Base-by-base conservation (phyloP, 352 stramenopile species). In the Phytophthora idaei region DNA sequence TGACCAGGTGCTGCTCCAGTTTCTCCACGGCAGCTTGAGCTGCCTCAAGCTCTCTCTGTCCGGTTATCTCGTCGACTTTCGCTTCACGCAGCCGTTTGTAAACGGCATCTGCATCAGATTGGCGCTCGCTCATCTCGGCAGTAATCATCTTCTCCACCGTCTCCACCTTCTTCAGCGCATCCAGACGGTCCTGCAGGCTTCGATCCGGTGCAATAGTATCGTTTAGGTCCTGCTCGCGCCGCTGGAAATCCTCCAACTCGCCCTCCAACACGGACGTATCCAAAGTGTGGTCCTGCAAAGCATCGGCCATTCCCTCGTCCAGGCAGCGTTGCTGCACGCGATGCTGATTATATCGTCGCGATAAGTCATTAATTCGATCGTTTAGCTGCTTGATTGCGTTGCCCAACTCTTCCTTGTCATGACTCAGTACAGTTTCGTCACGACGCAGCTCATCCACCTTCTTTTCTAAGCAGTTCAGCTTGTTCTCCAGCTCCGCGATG, bases 191-290 rank as follows among this genome's bases (percentile, higher is more conserved):
- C 36, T 90, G 73, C 9, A 93, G 37, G 32, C 83, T 77, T 1
- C 71, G 72, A 28, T 87, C 86, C 37, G 75, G 81, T 42, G 36
- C 5, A 5, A 42, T 42, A n/a, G 36, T n/a, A 3, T 21, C 21
- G n/a, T 90, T 81, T 25, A 94, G 58, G 48, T 85, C 78, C 28
- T 64, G 53, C 37, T 92, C 73, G 15, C 79, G 77, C 7, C 69
- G 66, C 8, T 78, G 34, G 14, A 81, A 80, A 2, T 50, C 54
- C 11, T 73, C 50, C 5, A 93, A 57, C 39, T 94, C 87, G n/a
- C 90, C 81, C 47, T 94, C 87, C 2, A 93, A 68, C 57, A 93
- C 80, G 11, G 74, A 84, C 8, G 85, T 92, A 60, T 94, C 87
- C 17, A 90, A 55, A 2, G 80, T 78, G 45, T 92, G 72, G 45